A percentile compares a stretch with the other conserved stretches of the same genome.
Evolutionary conservation across 176 grass and related monocot genomes (phyloP).

Genomic region (Stipa capillata): DNA sequence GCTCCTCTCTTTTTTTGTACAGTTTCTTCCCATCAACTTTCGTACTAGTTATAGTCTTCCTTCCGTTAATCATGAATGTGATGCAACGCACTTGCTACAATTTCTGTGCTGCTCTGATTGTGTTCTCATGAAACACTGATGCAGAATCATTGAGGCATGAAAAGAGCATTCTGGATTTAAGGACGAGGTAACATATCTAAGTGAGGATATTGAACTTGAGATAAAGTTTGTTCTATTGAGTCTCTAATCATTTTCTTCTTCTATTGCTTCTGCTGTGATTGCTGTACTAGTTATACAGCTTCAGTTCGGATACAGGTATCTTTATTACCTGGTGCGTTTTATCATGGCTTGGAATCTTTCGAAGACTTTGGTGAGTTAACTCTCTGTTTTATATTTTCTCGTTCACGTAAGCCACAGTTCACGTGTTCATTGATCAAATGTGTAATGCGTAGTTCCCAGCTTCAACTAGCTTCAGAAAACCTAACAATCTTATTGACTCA

Average conservation of each 20-base stretch:
- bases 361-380: slow-evolving; percentile 21
- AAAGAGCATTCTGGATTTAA: slow-evolving; percentile 7
- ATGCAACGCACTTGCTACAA: background rate
- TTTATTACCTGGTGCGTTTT: background rate
- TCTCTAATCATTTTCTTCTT: background rate
- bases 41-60: background rate
- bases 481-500: background rate
- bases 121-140: slow-evolving; percentile 9
- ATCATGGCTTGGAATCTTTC: background rate
- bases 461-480: background rate
- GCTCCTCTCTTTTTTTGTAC: background rate
- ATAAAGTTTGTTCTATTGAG: background rate
- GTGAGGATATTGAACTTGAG: background rate
- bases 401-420: background rate
- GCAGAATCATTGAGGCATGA: slow-evolving; percentile 8
- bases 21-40: background rate
- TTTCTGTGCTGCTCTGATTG: slow-evolving; percentile 15
- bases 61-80: background rate
- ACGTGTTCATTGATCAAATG: background rate
- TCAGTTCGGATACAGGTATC: background rate
- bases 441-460: too few relatives aligned
- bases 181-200: slow-evolving; percentile 19
- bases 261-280: background rate
- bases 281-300: background rate
- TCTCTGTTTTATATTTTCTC: background rate